Conservation (phyloP, 2,329 filamentous ascomycete species). For the Alternaria novae-zelandiae region DNA sequence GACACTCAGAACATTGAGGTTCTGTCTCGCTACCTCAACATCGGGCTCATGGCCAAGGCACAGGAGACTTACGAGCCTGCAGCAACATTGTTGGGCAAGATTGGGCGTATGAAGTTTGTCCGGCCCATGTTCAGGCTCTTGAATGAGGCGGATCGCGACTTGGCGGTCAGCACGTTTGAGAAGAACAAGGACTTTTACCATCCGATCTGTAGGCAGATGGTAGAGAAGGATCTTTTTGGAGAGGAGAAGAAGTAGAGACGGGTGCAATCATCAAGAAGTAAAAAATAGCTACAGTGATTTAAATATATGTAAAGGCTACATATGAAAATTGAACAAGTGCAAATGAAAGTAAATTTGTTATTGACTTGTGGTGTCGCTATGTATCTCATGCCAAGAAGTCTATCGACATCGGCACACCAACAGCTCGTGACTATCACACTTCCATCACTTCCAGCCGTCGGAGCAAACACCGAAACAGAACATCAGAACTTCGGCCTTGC, state of each 20-base stretch:
- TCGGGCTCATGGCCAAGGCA: constrained; percentile 79
- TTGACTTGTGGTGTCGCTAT: not conserved
- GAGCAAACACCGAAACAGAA: constrained; percentile 20
- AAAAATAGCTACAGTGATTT: not conserved
- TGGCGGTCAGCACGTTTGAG: constrained; percentile 83
- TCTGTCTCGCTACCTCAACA: constrained; percentile 76
- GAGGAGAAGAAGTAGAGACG: constrained; percentile 22
- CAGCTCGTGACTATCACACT: not conserved
- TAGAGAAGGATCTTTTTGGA: constrained; percentile 79
- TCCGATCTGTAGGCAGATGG: constrained; percentile 80
- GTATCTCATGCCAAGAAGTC: not conserved
- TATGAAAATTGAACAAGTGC: not conserved
- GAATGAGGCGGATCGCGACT: constrained; percentile 72
- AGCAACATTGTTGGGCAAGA: constrained; percentile 75
- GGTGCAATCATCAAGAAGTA: not conserved
- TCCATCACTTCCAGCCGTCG: constrained; percentile 7
- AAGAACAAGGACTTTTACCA: constrained; percentile 93
- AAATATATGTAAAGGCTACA: not conserved
- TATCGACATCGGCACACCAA: no score
- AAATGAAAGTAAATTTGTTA: not conserved
- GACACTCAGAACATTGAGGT: constrained; percentile 87
- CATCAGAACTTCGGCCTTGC: constrained; percentile 7
- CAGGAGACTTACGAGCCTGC: constrained; percentile 72
- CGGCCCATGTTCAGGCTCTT: constrained; percentile 81
- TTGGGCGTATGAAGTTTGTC: constrained; percentile 98